These are phyloP conservation scores for Pseudozyma sp. DNA, from an alignment of 1,284 basidiomycete genomes.

Conservation along the genomic window DNA sequence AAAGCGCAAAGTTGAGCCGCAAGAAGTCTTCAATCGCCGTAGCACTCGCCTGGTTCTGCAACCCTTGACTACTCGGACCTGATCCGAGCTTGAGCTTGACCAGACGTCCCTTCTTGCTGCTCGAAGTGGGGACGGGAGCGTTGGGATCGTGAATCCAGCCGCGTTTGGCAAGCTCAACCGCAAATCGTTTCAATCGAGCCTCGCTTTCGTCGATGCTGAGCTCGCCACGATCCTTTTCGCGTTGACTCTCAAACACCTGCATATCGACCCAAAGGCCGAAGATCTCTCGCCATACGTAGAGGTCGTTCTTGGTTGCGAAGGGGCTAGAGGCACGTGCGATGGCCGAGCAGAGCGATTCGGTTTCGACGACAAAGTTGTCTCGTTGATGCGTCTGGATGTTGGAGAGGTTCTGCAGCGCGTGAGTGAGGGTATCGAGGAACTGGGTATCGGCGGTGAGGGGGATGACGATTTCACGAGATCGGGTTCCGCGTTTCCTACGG, in stretches of 20 bases:
- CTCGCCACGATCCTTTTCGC: conserved; percentile 82
- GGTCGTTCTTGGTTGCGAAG: conserved; percentile 73
- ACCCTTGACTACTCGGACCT: conserved; percentile 41
- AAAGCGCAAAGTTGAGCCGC: conserved; percentile 81
- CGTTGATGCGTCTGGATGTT: conserved; percentile 77
- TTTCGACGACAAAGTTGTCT: conserved; percentile 76
- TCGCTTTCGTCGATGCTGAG: conserved; percentile 80
- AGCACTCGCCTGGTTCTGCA: conserved; percentile 52
- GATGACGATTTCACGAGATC: conserved; percentile 74
- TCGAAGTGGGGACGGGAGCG: conserved; percentile 15
- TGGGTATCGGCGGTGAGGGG: conserved; percentile 82
- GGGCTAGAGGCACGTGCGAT: conserved; percentile 69
- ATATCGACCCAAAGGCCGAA: conserved; percentile 88
- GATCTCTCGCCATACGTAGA: conserved; percentile 92
- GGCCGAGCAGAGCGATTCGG: conserved; percentile 76
- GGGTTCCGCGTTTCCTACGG: conserved; percentile 32
- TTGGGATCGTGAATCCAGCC: conserved; percentile 59
- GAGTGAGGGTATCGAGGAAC: conserved; percentile 83
- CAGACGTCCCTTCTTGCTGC: conserved; percentile 34
- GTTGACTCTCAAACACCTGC: conserved; percentile 84
- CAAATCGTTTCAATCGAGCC: conserved; percentile 78
- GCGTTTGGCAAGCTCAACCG: conserved; percentile 75
- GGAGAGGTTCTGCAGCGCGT: conserved; percentile 79
- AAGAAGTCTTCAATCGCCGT: conserved; percentile 79
- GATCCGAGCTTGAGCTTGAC: conserved; percentile 56